A percentile compares a stretch with the other conserved stretches of the same genome.
Conservation (phyloP, 2,329 filamentous ascomycete species). For the Xylariaceae sp. region DNA sequence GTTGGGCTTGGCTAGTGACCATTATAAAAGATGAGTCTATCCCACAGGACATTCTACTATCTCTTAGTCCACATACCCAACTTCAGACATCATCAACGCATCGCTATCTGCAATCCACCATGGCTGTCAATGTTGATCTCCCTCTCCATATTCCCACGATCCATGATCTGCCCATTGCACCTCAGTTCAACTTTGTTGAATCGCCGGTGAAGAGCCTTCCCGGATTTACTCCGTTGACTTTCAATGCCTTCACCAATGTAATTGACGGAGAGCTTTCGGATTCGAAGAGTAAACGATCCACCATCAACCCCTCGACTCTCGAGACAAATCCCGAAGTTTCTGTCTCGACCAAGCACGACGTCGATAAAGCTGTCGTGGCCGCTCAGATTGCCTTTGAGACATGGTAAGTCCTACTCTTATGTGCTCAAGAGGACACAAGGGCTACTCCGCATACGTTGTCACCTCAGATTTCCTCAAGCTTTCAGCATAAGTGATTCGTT, state of each 20-base stretch:
- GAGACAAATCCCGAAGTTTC: conserved; percentile 48
- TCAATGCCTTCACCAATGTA: conserved; percentile 46
- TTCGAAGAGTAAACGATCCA: conserved; percentile 41
- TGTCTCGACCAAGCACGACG: conserved; percentile 43
- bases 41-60: no score
- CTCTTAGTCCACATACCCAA: no score
- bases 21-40: neutral
- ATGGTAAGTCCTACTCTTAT: conserved; percentile 32
- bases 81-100: no score
- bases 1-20: no score
- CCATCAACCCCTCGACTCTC: conserved; percentile 48
- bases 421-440: no score
- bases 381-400: conserved; percentile 43
- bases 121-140: conserved; percentile 5
- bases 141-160: neutral
- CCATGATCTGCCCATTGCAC: neutral
- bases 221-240: neutral
- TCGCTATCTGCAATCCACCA: conserved; percentile 1
- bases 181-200: neutral
- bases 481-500: no score
- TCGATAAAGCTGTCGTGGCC: conserved; percentile 46
- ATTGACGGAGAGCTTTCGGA: conserved; percentile 44
- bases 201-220: neutral
- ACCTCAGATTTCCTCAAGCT: no score
- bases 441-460: no score